These are phyloP conservation scores for Apiospora kogelbergensis DNA, from an alignment of 2,329 filamentous ascomycete species.

Conservation along the genomic window DNA sequence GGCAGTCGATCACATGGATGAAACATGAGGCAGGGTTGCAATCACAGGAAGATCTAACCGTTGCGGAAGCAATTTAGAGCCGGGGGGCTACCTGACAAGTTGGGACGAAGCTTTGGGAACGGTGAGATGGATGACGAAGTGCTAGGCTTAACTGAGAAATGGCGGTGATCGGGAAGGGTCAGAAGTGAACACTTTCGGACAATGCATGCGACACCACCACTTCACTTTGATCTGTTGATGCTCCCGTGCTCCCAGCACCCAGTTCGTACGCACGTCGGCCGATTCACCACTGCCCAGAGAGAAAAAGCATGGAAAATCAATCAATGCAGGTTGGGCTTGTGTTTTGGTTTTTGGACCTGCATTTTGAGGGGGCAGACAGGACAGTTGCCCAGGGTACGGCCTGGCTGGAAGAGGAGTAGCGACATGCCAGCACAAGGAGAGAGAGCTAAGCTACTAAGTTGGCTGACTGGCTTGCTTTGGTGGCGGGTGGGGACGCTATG, in stretches of 20 bases:
- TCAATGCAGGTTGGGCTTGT: background rate
- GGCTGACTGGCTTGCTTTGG: background rate
- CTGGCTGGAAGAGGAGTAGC: background rate
- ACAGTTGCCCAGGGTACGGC: constrained; percentile 9
- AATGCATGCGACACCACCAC: background rate
- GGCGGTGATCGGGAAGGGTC: background rate
- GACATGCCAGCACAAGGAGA: background rate
- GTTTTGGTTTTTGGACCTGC: background rate
- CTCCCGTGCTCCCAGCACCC: background rate
- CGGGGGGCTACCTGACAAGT: background rate
- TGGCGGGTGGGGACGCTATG: background rate
- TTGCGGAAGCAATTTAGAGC: constrained; percentile 1
- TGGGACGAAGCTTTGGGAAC: background rate
- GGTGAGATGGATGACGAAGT: background rate
- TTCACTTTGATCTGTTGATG: background rate
- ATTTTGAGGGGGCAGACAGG: too few relatives aligned
- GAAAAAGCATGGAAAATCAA: background rate
- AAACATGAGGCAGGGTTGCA: constrained; percentile 5
- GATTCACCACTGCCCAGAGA: background rate
- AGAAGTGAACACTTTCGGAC: background rate
- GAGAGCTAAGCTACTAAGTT: background rate
- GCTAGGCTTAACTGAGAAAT: background rate
- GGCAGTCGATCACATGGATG: constrained; percentile 2
- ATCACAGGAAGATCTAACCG: background rate
- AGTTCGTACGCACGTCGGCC: background rate